These are phyloP conservation scores for Colletotrichum graminicola DNA, from an alignment of 2,329 filamentous ascomycete genomes.

Conservation along the genomic window DNA sequence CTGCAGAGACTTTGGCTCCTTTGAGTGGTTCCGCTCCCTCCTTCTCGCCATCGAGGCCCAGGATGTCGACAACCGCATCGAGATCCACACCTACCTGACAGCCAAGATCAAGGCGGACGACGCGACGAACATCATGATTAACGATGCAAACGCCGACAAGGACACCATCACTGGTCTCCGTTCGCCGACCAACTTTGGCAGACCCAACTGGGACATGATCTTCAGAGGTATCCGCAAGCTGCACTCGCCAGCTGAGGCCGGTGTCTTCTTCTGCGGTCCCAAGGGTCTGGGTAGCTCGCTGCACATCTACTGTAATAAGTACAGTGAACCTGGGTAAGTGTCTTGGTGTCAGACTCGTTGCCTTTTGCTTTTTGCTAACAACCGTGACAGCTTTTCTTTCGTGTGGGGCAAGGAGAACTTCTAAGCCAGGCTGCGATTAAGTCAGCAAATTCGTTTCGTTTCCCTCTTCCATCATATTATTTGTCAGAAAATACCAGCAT, in stretches of 20 bases:
- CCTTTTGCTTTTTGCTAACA: slow-evolving; percentile 33
- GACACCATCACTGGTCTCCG: slow-evolving; percentile 87
- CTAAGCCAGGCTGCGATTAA: slow-evolving; percentile 50
- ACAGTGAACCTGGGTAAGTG: slow-evolving; percentile 82
- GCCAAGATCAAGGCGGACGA: slow-evolving; percentile 89
- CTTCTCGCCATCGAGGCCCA: slow-evolving; percentile 88
- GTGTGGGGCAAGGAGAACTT: slow-evolving; percentile 80
- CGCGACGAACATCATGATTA: slow-evolving; percentile 93
- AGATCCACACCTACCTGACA: slow-evolving; percentile 90
- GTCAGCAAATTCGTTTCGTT: slow-evolving; percentile 40
- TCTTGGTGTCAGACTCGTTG: background rate
- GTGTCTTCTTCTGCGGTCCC: slow-evolving; percentile 88
- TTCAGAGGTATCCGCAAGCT: slow-evolving; percentile 87
- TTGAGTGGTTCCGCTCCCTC: slow-evolving; percentile 90
- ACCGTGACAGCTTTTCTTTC: slow-evolving; percentile 67
- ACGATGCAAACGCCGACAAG: slow-evolving; percentile 85
- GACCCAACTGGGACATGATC: slow-evolving; percentile 92
- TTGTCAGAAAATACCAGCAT: slow-evolving; percentile 36
- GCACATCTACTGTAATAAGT: slow-evolving; percentile 89
- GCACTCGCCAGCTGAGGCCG: slow-evolving; percentile 77
- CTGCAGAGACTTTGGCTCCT: slow-evolving; percentile 87
- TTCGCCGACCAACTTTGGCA: slow-evolving; percentile 86
- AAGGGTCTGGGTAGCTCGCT: slow-evolving; percentile 82
- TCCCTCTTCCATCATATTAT: slow-evolving; percentile 40
- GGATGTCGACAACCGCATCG: slow-evolving; percentile 85